These are phyloP conservation scores for Tritrichomonas musculus DNA, from an alignment of 208 protist genomes.

Conservation along the genomic window DNA sequence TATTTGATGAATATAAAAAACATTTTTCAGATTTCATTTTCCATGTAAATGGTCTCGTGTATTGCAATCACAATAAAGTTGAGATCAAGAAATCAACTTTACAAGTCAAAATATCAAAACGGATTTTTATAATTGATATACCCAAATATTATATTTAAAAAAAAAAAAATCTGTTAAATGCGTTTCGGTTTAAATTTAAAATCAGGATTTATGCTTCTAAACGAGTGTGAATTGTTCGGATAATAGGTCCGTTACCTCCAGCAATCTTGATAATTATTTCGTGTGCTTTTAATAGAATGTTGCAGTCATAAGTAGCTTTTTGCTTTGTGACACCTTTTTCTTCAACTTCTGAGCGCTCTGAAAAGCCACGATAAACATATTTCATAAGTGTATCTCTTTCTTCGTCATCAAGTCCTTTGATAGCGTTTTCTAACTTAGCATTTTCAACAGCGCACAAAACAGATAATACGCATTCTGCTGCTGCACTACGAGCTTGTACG, in stretches of 20 bases:
- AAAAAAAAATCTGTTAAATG: too few relatives aligned
- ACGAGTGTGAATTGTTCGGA: not conserved
- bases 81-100: too few relatives aligned
- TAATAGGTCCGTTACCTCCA: not conserved
- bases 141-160: too few relatives aligned
- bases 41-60: too few relatives aligned
- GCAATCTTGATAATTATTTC: not conserved
- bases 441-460: not conserved
- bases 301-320: not conserved
- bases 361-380: not conserved
- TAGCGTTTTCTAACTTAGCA: not conserved
- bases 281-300: not conserved
- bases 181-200: too few relatives aligned
- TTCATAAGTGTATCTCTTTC: slow-evolving; percentile 23
- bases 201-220: not conserved
- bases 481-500: not conserved
- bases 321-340: too few relatives aligned
- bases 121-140: too few relatives aligned
- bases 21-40: too few relatives aligned
- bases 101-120: too few relatives aligned
- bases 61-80: too few relatives aligned
- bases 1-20: too few relatives aligned
- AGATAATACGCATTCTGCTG: not conserved
- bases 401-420: not conserved
- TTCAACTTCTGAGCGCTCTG: not conserved